These are phyloP conservation scores for Collybia sordida DNA, from an alignment of 768 basidiomycete genomes.

Conservation along the genomic window DNA sequence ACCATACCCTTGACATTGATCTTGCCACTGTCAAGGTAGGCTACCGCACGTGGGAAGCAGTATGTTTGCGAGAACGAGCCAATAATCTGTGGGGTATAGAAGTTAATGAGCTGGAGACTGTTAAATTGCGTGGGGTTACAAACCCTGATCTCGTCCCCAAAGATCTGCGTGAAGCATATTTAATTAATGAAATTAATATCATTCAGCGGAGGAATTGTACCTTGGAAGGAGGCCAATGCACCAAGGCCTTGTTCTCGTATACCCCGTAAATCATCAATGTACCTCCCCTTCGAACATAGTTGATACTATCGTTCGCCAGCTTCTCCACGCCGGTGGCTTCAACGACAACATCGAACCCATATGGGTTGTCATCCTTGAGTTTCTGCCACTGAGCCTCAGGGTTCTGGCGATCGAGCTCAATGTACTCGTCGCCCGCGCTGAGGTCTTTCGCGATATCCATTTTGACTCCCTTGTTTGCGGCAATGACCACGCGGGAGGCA, in stretches of 20 bases:
- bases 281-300: conserved; percentile 85
- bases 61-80: conserved; percentile 88
- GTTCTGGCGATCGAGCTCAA: conserved; percentile 77
- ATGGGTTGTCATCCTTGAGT: conserved; percentile 77
- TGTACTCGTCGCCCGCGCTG: conserved; percentile 80
- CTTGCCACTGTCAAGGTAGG: conserved; percentile 86
- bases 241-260: conserved; percentile 81
- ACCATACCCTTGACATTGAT: conserved; percentile 77
- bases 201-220: background rate
- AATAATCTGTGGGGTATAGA: conserved; percentile 58
- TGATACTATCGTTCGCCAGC: conserved; percentile 84
- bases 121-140: background rate
- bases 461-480: conserved; percentile 89
- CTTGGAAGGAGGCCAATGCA: conserved; percentile 85
- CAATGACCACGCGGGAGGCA: conserved; percentile 77
- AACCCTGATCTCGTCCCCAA: conserved; percentile 58
- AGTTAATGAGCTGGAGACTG: background rate
- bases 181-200: background rate
- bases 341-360: conserved; percentile 85
- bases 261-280: conserved; percentile 90
- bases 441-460: conserved; percentile 82
- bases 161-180: conserved; percentile 47
- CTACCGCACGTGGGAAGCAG: conserved; percentile 90
- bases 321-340: conserved; percentile 75
- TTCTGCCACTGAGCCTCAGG: conserved; percentile 79